These are phyloP conservation scores for Glycine soja DNA, from an alignment of 306 rosid genomes.

Conservation along the genomic window DNA sequence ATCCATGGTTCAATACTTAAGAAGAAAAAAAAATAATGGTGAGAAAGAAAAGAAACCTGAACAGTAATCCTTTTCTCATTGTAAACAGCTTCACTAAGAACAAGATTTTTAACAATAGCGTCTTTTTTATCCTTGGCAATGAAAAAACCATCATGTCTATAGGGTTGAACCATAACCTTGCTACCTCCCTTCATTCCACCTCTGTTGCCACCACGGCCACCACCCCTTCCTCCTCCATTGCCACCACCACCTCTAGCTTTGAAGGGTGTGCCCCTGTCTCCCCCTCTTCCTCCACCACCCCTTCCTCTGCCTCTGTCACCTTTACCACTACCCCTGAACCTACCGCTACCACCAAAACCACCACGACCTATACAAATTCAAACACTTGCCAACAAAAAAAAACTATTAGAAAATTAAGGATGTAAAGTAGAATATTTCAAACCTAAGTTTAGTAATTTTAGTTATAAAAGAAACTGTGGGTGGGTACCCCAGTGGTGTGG, in stretches of 20 bases:
- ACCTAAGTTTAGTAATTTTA: too few relatives aligned
- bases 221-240: constrained; percentile 7
- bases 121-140: constrained; percentile 88
- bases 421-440: too few relatives aligned
- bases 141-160: constrained; percentile 84
- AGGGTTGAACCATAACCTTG: constrained; percentile 55
- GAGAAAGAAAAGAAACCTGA: constrained; percentile 65
- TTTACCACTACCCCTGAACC: constrained; percentile 29
- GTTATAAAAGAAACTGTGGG: too few relatives aligned
- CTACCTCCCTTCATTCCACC: constrained; percentile 61
- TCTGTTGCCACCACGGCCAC: constrained; percentile 7
- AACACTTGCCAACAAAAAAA: too few relatives aligned
- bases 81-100: constrained; percentile 88
- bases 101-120: constrained; percentile 87
- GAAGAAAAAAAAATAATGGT: too few relatives aligned
- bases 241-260: constrained; percentile 45
- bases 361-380: background rate
- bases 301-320: constrained; percentile 41
- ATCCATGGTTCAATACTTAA: too few relatives aligned
- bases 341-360: constrained; percentile 7
- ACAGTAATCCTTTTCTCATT: constrained; percentile 83
- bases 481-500: too few relatives aligned
- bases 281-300: constrained; percentile 42
- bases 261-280: constrained; percentile 8
- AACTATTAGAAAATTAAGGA: too few relatives aligned